These are phyloP conservation scores for Mycena alexandri DNA, from an alignment of 768 basidiomycete species.

Conservation along the genomic window DNA sequence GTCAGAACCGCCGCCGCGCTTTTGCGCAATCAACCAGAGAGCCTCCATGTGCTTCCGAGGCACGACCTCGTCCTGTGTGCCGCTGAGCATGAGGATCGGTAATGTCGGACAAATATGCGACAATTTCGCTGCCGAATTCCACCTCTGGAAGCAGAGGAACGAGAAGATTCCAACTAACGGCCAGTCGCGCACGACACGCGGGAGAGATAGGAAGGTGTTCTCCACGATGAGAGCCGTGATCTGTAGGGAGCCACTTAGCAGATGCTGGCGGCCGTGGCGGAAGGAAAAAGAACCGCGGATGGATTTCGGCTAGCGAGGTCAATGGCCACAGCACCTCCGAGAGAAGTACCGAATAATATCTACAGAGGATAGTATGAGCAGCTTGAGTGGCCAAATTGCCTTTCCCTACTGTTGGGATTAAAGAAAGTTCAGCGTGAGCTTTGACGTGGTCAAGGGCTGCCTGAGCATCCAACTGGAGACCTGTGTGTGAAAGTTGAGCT, in stretches of 20 bases:
- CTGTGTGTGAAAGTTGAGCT: conserved; percentile 9
- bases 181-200: conserved; percentile 44
- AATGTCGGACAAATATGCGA: conserved; percentile 56
- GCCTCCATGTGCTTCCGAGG: conserved; percentile 66
- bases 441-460: conserved; percentile 39
- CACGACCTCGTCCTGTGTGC: conserved; percentile 66
- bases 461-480: conserved; percentile 39
- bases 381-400: background rate
- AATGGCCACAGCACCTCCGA: conserved; percentile 82
- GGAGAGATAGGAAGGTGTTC: conserved; percentile 79
- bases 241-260: conserved; percentile 41
- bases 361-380: conserved; percentile 30
- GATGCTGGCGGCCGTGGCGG: background rate
- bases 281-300: conserved; percentile 49
- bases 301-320: conserved; percentile 75
- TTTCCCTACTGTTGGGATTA: conserved; percentile 10
- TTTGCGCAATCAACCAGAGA: conserved; percentile 58
- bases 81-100: conserved; percentile 75
- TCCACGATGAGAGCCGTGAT: conserved; percentile 74
- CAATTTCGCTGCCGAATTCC: conserved; percentile 65
- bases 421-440: conserved; percentile 22
- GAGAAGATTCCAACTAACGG: conserved; percentile 59
- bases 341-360: conserved; percentile 71
- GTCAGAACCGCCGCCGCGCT: conserved; percentile 22
- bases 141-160: conserved; percentile 74